These are phyloP conservation scores for Bauhinia variegata DNA, from an alignment of 306 rosid species.

Conservation along the genomic window DNA sequence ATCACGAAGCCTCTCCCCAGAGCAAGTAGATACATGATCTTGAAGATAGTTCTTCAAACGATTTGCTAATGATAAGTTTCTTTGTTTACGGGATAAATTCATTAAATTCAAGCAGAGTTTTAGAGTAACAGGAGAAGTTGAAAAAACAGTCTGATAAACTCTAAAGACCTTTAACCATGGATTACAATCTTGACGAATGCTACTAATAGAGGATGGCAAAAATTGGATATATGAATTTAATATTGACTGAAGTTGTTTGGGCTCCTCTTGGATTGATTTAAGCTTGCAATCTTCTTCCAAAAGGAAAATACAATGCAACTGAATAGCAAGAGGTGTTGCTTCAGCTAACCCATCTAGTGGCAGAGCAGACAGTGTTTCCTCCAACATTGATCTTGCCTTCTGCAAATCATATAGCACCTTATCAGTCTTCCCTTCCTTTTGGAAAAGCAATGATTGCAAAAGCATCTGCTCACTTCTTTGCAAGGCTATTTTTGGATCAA, in stretches of 20 bases:
- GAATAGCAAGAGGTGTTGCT: constrained; percentile 77
- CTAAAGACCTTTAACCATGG: constrained; percentile 87
- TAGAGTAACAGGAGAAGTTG: constrained; percentile 65
- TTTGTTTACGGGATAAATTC: constrained; percentile 74
- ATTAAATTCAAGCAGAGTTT: constrained; percentile 74
- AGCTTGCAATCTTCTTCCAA: constrained; percentile 77
- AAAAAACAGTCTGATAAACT: constrained; percentile 72
- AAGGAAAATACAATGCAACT: constrained; percentile 78
- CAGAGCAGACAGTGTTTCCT: constrained; percentile 72
- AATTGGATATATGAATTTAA: constrained; percentile 63
- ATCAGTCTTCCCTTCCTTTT: constrained; percentile 68
- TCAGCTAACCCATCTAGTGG: constrained; percentile 92
- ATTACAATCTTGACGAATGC: constrained; percentile 79
- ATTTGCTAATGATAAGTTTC: constrained; percentile 72
- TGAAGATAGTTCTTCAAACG: constrained; percentile 62
- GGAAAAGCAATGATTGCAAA: constrained; percentile 84
- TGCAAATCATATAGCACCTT: constrained; percentile 65
- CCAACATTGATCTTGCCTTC: constrained; percentile 89
- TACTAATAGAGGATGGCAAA: constrained; percentile 61
- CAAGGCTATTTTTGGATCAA: constrained; percentile 90
- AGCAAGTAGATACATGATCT: constrained; percentile 56
- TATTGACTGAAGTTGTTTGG: constrained; percentile 50
- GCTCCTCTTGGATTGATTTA: constrained; percentile 55
- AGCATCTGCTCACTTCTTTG: constrained; percentile 99
- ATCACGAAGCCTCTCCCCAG: constrained; percentile 53